These are phyloP conservation scores for Aspergillus ruber DNA, from an alignment of 2,329 filamentous ascomycete genomes.

Conservation along the genomic window DNA sequence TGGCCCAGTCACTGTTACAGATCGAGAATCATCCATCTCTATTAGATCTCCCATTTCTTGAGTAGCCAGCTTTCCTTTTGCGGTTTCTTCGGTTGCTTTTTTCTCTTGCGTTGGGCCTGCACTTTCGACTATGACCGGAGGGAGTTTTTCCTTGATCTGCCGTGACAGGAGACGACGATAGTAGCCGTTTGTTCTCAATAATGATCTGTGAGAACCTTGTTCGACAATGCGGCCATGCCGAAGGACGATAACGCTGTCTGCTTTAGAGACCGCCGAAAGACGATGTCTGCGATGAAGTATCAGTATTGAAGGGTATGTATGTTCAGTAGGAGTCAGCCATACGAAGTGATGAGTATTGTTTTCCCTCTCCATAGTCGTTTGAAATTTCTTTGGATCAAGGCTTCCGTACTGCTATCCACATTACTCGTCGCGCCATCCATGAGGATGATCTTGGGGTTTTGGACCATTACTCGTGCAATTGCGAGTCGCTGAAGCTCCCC, in stretches of 20 bases:
- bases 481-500: slow-evolving; percentile 48
- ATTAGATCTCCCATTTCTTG: not conserved
- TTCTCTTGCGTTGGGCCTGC: not conserved
- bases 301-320: not conserved
- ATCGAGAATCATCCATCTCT: not conserved
- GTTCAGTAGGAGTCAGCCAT: slow-evolving; percentile 16
- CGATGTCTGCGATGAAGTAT: slow-evolving; percentile 46
- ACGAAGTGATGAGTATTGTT: slow-evolving; percentile 50
- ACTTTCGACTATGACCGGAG: not conserved
- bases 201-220: slow-evolving; percentile 54
- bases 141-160: slow-evolving; percentile 36
- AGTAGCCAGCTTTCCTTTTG: not conserved
- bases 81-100: not conserved
- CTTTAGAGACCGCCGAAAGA: slow-evolving; percentile 56
- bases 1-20: not conserved
- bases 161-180: slow-evolving; percentile 62
- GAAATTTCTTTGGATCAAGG: slow-evolving; percentile 43
- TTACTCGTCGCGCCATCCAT: slow-evolving; percentile 50
- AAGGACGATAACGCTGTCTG: slow-evolving; percentile 61
- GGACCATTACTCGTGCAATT: slow-evolving; percentile 42
- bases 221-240: slow-evolving; percentile 58
- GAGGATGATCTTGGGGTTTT: slow-evolving; percentile 38
- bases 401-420: slow-evolving; percentile 42
- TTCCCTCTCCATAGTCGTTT: slow-evolving; percentile 41
- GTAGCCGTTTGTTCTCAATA: slow-evolving; percentile 54